Evolutionary conservation across 768 basidiomycete species (phyloP), one percentile per base, ranked within the genome.

Genomic region (Rickenella mellea): DNA sequence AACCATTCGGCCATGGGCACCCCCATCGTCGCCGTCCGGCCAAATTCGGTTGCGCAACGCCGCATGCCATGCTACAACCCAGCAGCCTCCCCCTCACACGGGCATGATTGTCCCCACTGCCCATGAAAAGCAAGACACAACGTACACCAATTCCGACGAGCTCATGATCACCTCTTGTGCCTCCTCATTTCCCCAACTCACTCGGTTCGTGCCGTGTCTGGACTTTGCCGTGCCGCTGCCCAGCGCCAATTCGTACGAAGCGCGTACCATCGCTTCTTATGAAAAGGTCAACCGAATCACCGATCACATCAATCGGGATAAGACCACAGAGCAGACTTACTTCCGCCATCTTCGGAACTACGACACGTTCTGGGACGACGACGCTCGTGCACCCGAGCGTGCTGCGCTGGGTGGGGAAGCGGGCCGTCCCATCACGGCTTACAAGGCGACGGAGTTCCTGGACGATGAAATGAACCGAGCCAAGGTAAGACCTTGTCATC

Each of bases 391-490:
- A 8, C 25, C 15, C 14, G 15, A 30, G 17, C 35, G 55, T 24
- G 42, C 46, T 3, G 17, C 21, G 1, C 33, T 47, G 32, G 38
- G 19, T 2, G 15, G 39, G 1, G 48, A 61, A 28, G 49, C 52
- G 4, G 43, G 55, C 2, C 52, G 60, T 28, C 63, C 60, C 0
- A 56, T 65, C 36, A 57, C 53, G 0, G 53, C 50, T 0, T 48
- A 49, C 2, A 65, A 65, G 28, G 64, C 55, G 1, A 51, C 53
- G 0, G 17, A 55, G 5, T 66, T 61, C 41, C 54, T 65, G 8
- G 27, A 57, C 11, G 48, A 61, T 41, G 58, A 62, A 35, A 49
- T 51, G 7, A 56, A 51, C 0, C 51, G 54, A 2, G 33, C 44
- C 17, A 63, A 63, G 56, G 63, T 64, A 4, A 35, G 39, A n/a